Evolutionary conservation across 148 eudicot genomes (phyloP), one percentile per base, ranked within the genome.

Genomic region (Camellia sinensis): DNA sequence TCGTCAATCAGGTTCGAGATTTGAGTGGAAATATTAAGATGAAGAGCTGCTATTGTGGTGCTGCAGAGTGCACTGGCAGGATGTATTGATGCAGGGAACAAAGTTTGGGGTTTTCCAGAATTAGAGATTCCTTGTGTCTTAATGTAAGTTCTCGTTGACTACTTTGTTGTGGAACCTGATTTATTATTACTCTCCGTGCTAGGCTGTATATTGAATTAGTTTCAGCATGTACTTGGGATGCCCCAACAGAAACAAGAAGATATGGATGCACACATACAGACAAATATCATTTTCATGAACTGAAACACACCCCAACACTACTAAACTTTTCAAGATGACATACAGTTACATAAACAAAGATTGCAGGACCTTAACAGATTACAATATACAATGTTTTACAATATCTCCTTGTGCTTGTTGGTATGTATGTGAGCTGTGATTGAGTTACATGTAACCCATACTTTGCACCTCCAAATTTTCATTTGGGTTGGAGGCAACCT

Each of bases 31-130:
- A 92, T 73, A 78, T 92, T 79, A 96, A 86, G 90, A 84, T 44
- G 48, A 93, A 96, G 84, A 85, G 73, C 41, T 96, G 99, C 80
- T 89, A 85, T 66, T 96, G 99, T 91, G 99, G 29, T 64, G 85
- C 97, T 37, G 65, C 93, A 7, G 92, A 85, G 63, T 96, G 99
- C 84, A 84, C 83, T 67, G 98, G 99, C 57, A 86, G 99, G 81
- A 75, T 96, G 93, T 96, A 96, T 81, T 96, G 82, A 88, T 4
- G 41, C n/a, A 7, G 9, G 15, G 29, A 37, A n/a, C 29, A 52
- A 13, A 22, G 44, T 18, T 53, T 13, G 15, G 22, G 77, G 77
- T 22, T 53, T 54, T 41, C 59, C 57, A 19, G 4, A 3, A 45
- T 8, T 7, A 29, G 29, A 15, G 56, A 7, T 37, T 74, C 19